Base-by-base conservation (phyloP, 2,329 filamentous ascomycete genomes). In the Didymosphaeria variabile region DNA sequence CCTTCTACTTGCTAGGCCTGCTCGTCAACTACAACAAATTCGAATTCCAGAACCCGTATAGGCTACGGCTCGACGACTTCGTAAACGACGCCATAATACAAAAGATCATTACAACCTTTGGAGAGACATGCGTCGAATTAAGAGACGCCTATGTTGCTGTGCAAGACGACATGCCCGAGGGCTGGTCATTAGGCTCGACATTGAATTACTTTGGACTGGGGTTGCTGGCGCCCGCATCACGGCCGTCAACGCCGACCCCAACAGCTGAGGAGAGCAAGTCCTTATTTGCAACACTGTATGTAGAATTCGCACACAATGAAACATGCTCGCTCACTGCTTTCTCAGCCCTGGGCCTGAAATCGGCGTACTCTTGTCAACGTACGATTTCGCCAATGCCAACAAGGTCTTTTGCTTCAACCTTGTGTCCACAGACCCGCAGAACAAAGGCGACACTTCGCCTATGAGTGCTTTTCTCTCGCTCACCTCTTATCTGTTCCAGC, bases 21-120 rank as follows among this genome's bases (percentile, higher is more conserved):
- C 83, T 99, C 56, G 91, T 92, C 66, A 99, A 98, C 80, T 98
- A 98, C 85, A 98, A 99, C 85, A 99, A 98, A 78, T 99, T 99
- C 73, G 95, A 99, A 79, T 94, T 96, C 59, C 94, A 97, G 76
- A 99, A 99, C 70, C 94, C 94, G 0, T 99, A 99, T 72, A 91
- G 95, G 71, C 83, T 96, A 64, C 91, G 94, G 31, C 85, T 99
- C 17, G 93, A 94, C 70, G 94, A 98, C 77, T 98, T 98, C 78
- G 93, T 97, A 71, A 97, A 99, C 74, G 94, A 98, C 73, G 83
- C 85, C 0, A 90, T 91, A 2, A 97, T 98, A 70, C 87, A 90
- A 61, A 92, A 92, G 72, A 91, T 97, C 65, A 88, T 97, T 47
- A 83, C 84, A 53, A 91, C 90, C 59, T 87, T 97, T 23, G 93